Percentiles rank a stretch among this genome's conserved stretches.
Evolutionary conservation across 176 grass and related monocot species (phyloP).

Genomic region (maize (Zea mays)): DNA sequence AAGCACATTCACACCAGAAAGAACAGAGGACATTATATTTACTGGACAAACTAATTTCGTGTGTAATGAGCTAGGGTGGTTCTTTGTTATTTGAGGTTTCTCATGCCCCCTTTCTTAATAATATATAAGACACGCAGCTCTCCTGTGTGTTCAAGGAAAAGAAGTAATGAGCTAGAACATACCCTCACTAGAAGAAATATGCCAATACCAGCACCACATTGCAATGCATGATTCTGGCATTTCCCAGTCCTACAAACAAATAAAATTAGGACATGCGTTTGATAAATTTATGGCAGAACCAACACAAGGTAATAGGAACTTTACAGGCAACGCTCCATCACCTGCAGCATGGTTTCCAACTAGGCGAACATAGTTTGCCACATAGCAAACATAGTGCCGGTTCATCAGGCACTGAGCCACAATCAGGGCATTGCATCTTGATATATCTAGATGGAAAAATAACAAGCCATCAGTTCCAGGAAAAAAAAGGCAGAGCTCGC

Average conservation of each 20-base stretch:
- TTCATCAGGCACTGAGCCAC: conserved; percentile 78
- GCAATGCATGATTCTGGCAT: conserved; percentile 76
- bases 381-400: conserved; percentile 93
- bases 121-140: not conserved
- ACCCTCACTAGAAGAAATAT: conserved; percentile 98
- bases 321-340: conserved; percentile 36
- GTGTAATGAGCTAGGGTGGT: not conserved
- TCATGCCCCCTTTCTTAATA: not conserved
- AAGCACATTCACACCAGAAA: conserved; percentile 1
- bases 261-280: conserved; percentile 18
- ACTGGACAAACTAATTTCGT: conserved; percentile 23
- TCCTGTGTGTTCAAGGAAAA: not conserved
- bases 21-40: not conserved
- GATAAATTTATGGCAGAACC: conserved; percentile 30
- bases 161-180: conserved; percentile 38
- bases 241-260: conserved; percentile 64
- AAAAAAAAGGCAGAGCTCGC: conserved; percentile 1
- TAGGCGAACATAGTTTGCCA: conserved; percentile 82
- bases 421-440: conserved; percentile 79
- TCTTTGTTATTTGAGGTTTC: not conserved
- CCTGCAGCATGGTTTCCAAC: conserved; percentile 94
- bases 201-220: conserved; percentile 88
- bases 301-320: not conserved
- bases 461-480: conserved; percentile 1
- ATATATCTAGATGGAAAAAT: conserved; percentile 59